Base-by-base conservation (phyloP, 1,139 yeast genomes). In the Pichia sp. region DNA sequence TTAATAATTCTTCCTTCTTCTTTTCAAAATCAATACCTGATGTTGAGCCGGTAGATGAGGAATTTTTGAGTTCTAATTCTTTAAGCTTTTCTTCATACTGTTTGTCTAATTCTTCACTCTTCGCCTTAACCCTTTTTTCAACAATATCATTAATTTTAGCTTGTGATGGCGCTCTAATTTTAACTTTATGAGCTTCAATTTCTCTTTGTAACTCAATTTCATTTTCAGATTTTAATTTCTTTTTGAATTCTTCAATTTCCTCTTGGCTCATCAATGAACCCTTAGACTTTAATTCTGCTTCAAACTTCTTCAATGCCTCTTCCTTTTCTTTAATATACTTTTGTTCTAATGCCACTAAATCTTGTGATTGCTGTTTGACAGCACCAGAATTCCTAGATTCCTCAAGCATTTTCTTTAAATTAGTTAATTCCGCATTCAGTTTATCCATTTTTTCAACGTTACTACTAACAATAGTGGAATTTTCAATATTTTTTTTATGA, bases 61-160 rank as follows among this genome's bases (percentile, higher is more conserved):
- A 8, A 22, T 32, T 30, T 11, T 40, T 42, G 4, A 35, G 27
- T 26, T 56, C 54, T 25, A 57, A 35, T 20, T 48, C 58, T 33
- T 55, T 55, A 6, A 52, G 24, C 37, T 54, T 56, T 6, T 40
- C 51, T 24, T 53, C 48, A 35, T 52, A 55, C 30, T 52, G 52
- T 38, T 56, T 50, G 27, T 61, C 64, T 26, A 62, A 48, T 41
- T 60, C 62, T 12, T 56, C 59, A 44, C 51, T 53, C 25, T 62
- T 53, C 11, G 54, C 57, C 29, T 55, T 58, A 49, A 54, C 52
- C 36, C 66, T 50, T 46, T 54, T 61, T 39, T 62, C 64, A 41
- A 57, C 57, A 23, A 60, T 56, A 26, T 58, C 62, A 45, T 55
- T 56, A 30, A 62, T 58, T 43, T 55, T 59, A 3, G 61, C 64